Evolutionary conservation across 768 basidiomycete genomes (phyloP).

Genomic region (Lentinula boryana): DNA sequence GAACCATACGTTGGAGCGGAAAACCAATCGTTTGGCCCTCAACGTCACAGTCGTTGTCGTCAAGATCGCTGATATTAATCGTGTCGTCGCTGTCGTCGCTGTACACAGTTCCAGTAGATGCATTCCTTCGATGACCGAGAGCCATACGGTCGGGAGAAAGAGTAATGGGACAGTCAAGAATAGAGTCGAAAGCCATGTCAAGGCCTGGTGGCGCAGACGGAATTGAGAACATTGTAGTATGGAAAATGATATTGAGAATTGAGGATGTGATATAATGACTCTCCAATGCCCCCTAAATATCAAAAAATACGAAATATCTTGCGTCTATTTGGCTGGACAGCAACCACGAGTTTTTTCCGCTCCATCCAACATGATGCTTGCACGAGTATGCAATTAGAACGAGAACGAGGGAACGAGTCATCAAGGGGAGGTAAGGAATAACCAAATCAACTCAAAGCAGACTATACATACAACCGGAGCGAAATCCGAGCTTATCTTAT

Average conservation of each 20-base stretch:
- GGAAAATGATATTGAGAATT: not conserved
- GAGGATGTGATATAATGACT: not conserved
- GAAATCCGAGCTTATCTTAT: not conserved
- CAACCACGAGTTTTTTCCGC: not conserved
- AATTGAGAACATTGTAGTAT: not conserved
- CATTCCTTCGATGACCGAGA: not conserved
- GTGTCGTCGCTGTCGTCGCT: constrained; percentile 4
- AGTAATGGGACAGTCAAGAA: not conserved
- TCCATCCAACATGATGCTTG: not conserved
- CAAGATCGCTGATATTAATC: not conserved
- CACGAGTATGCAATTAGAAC: not conserved
- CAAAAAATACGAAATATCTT: not conserved
- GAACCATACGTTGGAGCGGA: constrained; percentile 6
- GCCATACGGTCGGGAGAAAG: not conserved
- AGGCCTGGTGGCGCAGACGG: not conserved
- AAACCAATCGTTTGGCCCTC: not conserved
- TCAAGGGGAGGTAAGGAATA: not conserved
- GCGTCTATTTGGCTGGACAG: not conserved
- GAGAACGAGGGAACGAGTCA: no score
- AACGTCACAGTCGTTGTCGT: not conserved
- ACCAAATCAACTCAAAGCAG: not conserved
- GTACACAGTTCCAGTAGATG: not conserved
- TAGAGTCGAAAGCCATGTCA: not conserved
- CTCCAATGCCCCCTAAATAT: not conserved
- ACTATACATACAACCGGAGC: not conserved